phyloP scores from a whole-genome alignment of 73 alveolate genomes.

The Durusdinium trenchii region DNA sequence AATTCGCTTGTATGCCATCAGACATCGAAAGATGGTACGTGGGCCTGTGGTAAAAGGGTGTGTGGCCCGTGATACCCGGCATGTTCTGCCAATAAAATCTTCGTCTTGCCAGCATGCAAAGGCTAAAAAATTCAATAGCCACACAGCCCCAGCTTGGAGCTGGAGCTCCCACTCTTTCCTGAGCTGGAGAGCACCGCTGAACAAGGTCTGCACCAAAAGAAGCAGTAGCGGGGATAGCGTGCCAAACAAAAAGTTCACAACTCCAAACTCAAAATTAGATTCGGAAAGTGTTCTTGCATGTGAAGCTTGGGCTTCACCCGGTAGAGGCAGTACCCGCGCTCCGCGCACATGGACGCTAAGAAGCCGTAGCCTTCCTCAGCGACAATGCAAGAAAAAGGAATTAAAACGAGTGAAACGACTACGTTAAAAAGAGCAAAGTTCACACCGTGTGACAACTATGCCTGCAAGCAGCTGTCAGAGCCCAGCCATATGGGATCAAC shows the following conservation, averaged over 20 bases:
- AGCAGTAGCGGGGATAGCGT: not conserved
- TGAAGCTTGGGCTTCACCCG: slow-evolving; percentile 45
- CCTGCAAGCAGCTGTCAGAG: no score
- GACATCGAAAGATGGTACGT: not conserved
- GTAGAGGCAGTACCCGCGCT: not conserved
- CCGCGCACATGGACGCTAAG: not conserved
- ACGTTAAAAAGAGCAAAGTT: no score
- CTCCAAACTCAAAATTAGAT: not conserved
- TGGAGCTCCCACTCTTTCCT: slow-evolving; percentile 41
- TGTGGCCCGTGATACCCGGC: not conserved
- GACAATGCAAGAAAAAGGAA: no score
- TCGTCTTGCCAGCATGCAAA: slow-evolving; percentile 51
- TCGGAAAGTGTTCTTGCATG: slow-evolving; percentile 31
- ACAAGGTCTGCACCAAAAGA: not conserved
- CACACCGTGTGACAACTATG: no score
- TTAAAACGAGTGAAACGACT: no score
- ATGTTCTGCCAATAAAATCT: not conserved
- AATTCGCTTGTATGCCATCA: slow-evolving; percentile 17
- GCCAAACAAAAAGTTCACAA: not conserved
- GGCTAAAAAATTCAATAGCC: not conserved
- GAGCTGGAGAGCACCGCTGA: not conserved
- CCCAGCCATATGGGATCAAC: no score
- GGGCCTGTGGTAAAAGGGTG: not conserved
- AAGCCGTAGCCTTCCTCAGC: slow-evolving; percentile 49
- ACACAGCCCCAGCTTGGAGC: not conserved